Percentiles rank a stretch among this genome's conserved stretches.
These are phyloP conservation scores for Coemansia nantahalensis DNA, from an alignment of 192 early-diverging fungal species.

Conservation along the genomic window DNA sequence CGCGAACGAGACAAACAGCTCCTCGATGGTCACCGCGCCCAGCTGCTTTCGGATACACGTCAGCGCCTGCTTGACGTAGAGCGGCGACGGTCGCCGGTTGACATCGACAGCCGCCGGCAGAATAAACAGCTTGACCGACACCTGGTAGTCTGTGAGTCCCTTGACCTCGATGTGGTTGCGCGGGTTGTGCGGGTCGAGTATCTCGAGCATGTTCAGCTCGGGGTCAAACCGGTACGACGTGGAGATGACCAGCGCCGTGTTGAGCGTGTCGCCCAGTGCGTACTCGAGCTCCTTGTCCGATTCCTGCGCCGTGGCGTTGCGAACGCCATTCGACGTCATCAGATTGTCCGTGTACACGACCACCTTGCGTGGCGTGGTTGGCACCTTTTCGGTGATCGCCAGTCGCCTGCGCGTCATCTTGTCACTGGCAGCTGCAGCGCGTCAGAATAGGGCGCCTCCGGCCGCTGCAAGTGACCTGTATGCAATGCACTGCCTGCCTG, in stretches of 20 bases:
- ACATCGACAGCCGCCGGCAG: constrained; percentile 34
- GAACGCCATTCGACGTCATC: constrained; percentile 42
- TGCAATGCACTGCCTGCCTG: no score
- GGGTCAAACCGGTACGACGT: constrained; percentile 53
- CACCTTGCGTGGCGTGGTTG: constrained; percentile 51
- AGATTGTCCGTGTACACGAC: constrained; percentile 53
- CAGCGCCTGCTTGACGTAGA: constrained; percentile 41
- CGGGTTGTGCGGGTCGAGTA: constrained; percentile 42
- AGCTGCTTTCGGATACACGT: constrained; percentile 38
- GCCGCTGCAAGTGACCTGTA: no score
- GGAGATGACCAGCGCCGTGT: constrained; percentile 41
- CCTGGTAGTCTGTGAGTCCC: constrained; percentile 26
- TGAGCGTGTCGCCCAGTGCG: constrained; percentile 41
- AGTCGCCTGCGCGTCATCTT: constrained; percentile 45
- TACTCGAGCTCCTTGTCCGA: constrained; percentile 30
- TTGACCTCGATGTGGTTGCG: constrained; percentile 44
- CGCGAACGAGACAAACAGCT: constrained; percentile 42
- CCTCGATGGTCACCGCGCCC: constrained; percentile 41
- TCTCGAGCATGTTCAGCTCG: constrained; percentile 52
- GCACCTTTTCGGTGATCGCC: constrained; percentile 41
- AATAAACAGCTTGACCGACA: constrained; percentile 44
- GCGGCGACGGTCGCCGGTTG: constrained; percentile 31
- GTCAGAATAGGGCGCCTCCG: no score
- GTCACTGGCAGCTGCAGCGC: no score
- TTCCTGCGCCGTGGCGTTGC: constrained; percentile 26